Percentiles rank a stretch among this genome's conserved stretches.
Conservation (phyloP, 192 early-diverging fungal species). For the Backusella westeae region DNA sequence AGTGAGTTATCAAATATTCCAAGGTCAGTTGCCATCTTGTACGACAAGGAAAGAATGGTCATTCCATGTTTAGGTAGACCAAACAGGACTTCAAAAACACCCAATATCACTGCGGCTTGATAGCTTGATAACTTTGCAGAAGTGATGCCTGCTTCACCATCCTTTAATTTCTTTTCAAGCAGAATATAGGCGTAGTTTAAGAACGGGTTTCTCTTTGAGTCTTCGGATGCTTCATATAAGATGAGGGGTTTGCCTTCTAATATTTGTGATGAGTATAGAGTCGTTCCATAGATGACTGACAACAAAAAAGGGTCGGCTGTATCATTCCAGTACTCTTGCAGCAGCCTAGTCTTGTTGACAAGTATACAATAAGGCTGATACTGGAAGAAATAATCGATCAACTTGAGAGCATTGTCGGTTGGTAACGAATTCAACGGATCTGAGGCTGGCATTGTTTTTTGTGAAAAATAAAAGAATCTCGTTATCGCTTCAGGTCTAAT, state of each 20-base stretch:
- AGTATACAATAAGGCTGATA: constrained; percentile 19
- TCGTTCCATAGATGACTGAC: constrained; percentile 22
- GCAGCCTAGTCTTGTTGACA: constrained; percentile 27
- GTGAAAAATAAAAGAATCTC: background rate
- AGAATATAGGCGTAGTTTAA: constrained; percentile 26
- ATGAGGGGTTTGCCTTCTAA: constrained; percentile 15
- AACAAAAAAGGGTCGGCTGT: constrained; percentile 24
- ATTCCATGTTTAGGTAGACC: constrained; percentile 27
- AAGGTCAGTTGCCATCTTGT: constrained; percentile 7
- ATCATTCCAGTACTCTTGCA: constrained; percentile 31
- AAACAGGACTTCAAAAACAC: constrained; percentile 22
- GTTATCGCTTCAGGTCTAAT: background rate
- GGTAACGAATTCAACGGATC: constrained; percentile 18
- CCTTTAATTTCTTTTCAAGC: background rate
- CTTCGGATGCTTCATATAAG: constrained; percentile 7
- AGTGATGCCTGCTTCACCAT: background rate
- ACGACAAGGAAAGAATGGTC: constrained; percentile 18
- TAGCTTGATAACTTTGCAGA: constrained; percentile 6
- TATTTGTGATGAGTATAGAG: constrained; percentile 17
- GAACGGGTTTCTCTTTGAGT: constrained; percentile 12
- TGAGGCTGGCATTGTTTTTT: background rate
- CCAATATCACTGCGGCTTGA: constrained; percentile 26
- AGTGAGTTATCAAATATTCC: background rate
- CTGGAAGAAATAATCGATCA: constrained; percentile 29
- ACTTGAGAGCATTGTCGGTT: constrained; percentile 16